phyloP scores from a whole-genome alignment of 2,329 filamentous ascomycete genomes.

The Macrophomina pseudophaseolina region DNA sequence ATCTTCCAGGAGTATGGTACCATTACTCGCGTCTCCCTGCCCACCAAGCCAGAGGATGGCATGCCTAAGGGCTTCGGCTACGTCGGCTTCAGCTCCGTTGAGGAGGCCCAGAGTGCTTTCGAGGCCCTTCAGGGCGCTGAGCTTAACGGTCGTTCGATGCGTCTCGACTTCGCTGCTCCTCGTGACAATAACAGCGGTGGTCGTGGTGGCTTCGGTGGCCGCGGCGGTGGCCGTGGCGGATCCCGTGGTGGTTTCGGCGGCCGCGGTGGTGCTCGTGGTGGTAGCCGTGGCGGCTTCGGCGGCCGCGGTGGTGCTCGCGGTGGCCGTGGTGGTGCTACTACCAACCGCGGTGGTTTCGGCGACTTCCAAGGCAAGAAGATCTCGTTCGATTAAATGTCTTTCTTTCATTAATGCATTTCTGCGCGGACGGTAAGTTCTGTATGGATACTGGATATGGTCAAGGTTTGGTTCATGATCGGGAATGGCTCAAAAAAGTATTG shows the following conservation, averaged over 20 bases:
- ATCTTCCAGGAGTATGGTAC: constrained; percentile 74
- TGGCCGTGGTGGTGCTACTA: constrained; percentile 40
- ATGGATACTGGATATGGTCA: constrained; percentile 15
- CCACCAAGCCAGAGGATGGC: constrained; percentile 84
- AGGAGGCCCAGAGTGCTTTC: constrained; percentile 80
- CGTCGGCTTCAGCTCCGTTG: constrained; percentile 79
- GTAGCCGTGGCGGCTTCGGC: constrained; percentile 61
- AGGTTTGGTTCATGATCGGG: constrained; percentile 12
- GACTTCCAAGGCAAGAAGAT: constrained; percentile 82
- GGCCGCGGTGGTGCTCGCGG: constrained; percentile 50
- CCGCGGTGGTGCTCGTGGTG: constrained; percentile 46
- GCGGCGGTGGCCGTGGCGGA: constrained; percentile 57
- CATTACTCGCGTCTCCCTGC: constrained; percentile 81
- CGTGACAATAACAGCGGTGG: constrained; percentile 63
- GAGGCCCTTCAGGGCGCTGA: constrained; percentile 73
- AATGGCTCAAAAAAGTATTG: constrained; percentile 10
- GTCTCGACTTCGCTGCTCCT: constrained; percentile 80
- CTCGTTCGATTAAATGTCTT: constrained; percentile 58
- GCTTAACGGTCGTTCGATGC: constrained; percentile 73
- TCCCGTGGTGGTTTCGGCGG: constrained; percentile 61
- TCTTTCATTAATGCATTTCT: background rate
- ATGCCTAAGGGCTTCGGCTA: constrained; percentile 93
- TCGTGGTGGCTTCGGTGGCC: constrained; percentile 48
- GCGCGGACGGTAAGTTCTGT: constrained; percentile 8
- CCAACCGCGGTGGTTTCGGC: constrained; percentile 47